phyloP scores from a whole-genome alignment of 768 basidiomycete genomes.

The Tulasnella sp. region DNA sequence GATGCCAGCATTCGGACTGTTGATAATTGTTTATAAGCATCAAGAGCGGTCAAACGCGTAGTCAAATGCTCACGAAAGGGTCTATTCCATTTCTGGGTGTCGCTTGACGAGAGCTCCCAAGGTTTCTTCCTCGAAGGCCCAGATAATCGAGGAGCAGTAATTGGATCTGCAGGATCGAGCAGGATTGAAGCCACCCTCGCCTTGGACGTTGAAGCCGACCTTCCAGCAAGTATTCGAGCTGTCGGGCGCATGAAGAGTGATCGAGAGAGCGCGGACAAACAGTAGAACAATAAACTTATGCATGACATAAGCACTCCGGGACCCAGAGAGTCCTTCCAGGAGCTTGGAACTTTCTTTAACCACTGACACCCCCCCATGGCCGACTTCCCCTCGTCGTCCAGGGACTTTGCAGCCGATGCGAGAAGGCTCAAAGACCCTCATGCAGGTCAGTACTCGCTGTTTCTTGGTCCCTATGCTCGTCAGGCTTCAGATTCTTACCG shows the following conservation, averaged over 20 bases:
- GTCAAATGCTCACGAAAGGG: background rate
- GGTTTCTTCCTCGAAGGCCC: slow-evolving; percentile 42
- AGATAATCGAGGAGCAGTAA: slow-evolving; percentile 38
- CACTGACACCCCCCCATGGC: slow-evolving; percentile 39
- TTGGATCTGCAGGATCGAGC: slow-evolving; percentile 41
- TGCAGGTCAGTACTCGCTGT: background rate
- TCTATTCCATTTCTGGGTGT: background rate
- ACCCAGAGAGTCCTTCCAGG: background rate
- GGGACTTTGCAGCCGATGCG: slow-evolving; percentile 9
- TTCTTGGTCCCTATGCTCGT: background rate
- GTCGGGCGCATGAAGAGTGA: slow-evolving; percentile 48
- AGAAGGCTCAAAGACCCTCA: slow-evolving; percentile 3
- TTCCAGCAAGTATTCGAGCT: slow-evolving; percentile 67
- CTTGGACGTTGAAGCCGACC: background rate
- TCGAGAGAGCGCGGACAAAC: background rate
- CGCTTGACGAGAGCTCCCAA: background rate
- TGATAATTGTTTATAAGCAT: background rate
- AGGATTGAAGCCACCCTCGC: slow-evolving; percentile 35
- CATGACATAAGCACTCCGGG: background rate
- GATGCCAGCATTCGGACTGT: slow-evolving; percentile 62
- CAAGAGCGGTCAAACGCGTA: background rate
- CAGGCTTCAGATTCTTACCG: background rate
- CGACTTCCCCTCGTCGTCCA: background rate
- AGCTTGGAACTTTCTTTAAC: background rate
- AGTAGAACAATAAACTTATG: background rate